A percentile compares a stretch with the other conserved stretches of the same genome.
These are phyloP conservation scores for Candida pseudofarinosa DNA, from an alignment of 805 yeast genomes.

Conservation along the genomic window DNA sequence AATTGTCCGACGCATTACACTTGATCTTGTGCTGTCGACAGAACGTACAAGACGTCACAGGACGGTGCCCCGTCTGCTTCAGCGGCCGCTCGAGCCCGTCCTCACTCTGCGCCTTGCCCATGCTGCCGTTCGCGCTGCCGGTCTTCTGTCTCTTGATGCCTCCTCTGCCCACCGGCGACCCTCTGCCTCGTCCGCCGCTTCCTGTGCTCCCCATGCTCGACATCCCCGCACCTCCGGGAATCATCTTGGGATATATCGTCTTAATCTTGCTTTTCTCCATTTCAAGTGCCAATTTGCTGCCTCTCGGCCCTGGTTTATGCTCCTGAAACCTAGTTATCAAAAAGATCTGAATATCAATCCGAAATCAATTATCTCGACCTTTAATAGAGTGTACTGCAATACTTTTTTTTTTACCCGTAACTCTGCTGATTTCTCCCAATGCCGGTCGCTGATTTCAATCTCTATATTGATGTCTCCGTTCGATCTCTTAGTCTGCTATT, in stretches of 20 bases:
- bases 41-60: constrained; percentile 90
- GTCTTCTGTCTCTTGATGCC: constrained; percentile 10
- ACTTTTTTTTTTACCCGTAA: neutral
- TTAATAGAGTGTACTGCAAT: neutral
- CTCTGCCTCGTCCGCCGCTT: constrained; percentile 13
- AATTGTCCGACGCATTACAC: constrained; percentile 84
- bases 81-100: constrained; percentile 6
- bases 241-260: constrained; percentile 41
- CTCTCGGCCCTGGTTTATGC: neutral
- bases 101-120: constrained; percentile 2
- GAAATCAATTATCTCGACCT: neutral
- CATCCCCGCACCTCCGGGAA: constrained; percentile 11
- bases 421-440: neutral
- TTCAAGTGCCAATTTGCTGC: no score
- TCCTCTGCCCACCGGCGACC: constrained; percentile 7
- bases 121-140: constrained; percentile 1
- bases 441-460: neutral
- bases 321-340: constrained; percentile 2
- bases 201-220: constrained; percentile 1
- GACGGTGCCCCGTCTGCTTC: constrained; percentile 56
- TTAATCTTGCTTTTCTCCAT: constrained; percentile 40
- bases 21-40: constrained; percentile 93
- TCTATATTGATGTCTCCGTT: neutral
- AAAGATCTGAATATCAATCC: constrained; percentile 3
- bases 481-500: neutral